Evolutionary conservation across 2,329 filamentous ascomycete species (phyloP).

Genomic region (Aspergillus sp.): DNA sequence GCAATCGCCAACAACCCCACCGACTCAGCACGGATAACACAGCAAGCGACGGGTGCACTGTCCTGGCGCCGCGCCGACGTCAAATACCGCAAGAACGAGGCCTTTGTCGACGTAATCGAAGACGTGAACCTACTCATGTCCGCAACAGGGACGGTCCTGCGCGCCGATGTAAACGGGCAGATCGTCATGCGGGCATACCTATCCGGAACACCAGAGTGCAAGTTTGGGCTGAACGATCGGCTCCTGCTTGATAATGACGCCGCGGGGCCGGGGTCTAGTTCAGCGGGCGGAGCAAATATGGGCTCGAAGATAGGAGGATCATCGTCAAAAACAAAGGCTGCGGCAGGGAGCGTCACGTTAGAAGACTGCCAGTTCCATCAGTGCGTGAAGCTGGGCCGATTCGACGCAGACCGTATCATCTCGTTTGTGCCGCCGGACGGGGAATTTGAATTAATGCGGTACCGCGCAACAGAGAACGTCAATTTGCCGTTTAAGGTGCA

Average conservation of each 20-base stretch:
- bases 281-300: conserved; percentile 37
- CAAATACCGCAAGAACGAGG: conserved; percentile 99
- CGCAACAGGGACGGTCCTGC: conserved; percentile 90
- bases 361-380: conserved; percentile 99
- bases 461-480: conserved; percentile 96
- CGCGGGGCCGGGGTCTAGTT: conserved; percentile 54
- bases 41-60: conserved; percentile 95
- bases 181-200: conserved; percentile 99
- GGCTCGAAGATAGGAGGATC: conserved; percentile 57
- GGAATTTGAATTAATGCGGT: conserved; percentile 98
- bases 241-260: conserved; percentile 70
- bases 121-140: conserved; percentile 99
- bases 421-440: conserved; percentile 95
- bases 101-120: conserved; percentile 98
- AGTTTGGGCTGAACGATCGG: conserved; percentile 96
- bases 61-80: conserved; percentile 98
- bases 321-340: conserved; percentile 88
- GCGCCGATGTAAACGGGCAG: conserved; percentile 94
- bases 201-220: conserved; percentile 94
- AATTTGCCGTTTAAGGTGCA: conserved; percentile 99
- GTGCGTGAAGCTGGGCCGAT: conserved; percentile 95
- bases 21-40: conserved; percentile 96
- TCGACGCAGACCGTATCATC: conserved; percentile 95
- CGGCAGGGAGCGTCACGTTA: conserved; percentile 89
- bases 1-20: conserved; percentile 65